A percentile compares a stretch with the other conserved stretches of the same genome.
Conservation (phyloP, 257 asterid species). For the Eustoma russellianum region DNA sequence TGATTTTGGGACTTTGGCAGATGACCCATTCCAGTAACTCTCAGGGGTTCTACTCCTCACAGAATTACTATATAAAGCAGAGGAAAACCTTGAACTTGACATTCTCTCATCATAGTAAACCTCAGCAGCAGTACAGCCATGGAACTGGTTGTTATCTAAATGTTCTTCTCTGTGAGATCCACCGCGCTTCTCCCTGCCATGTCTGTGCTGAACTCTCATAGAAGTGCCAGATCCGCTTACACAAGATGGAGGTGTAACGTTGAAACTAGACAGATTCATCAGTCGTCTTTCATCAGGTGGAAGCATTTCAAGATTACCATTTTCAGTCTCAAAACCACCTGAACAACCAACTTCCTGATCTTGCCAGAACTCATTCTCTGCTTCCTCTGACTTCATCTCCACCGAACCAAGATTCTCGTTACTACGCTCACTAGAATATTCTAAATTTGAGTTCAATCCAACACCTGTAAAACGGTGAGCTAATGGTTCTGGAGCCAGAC, state of each 20-base stretch:
- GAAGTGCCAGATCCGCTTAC: slow-evolving; percentile 31
- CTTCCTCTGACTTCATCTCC: slow-evolving; percentile 44
- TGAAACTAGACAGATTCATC: slow-evolving; percentile 32
- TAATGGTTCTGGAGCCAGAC: slow-evolving; percentile 51
- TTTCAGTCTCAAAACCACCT: slow-evolving; percentile 41
- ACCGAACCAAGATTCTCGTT: slow-evolving; percentile 42
- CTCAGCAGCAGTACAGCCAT: slow-evolving; percentile 52
- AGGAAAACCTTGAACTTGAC: slow-evolving; percentile 36
- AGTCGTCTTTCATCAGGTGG: slow-evolving; percentile 44
- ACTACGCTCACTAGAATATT: slow-evolving; percentile 4
- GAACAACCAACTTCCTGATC: slow-evolving; percentile 40
- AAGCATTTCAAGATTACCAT: slow-evolving; percentile 31
- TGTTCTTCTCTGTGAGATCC: slow-evolving; percentile 40
- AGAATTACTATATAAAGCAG: slow-evolving; percentile 34
- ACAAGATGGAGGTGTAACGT: slow-evolving; percentile 60
- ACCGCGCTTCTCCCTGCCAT: slow-evolving; percentile 49
- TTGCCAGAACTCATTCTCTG: slow-evolving; percentile 49
- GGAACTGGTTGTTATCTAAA: slow-evolving; percentile 35
- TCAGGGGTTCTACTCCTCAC: slow-evolving; percentile 39
- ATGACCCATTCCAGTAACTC: slow-evolving; percentile 44
- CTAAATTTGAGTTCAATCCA: slow-evolving; percentile 36
- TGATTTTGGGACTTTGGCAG: slow-evolving; percentile 27
- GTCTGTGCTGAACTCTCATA: slow-evolving; percentile 41
- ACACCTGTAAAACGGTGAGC: slow-evolving; percentile 41
- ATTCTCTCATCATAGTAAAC: slow-evolving; percentile 43